Evolutionary conservation across 257 asterid genomes (phyloP).

Genomic region (Solanum chiquidenum): DNA sequence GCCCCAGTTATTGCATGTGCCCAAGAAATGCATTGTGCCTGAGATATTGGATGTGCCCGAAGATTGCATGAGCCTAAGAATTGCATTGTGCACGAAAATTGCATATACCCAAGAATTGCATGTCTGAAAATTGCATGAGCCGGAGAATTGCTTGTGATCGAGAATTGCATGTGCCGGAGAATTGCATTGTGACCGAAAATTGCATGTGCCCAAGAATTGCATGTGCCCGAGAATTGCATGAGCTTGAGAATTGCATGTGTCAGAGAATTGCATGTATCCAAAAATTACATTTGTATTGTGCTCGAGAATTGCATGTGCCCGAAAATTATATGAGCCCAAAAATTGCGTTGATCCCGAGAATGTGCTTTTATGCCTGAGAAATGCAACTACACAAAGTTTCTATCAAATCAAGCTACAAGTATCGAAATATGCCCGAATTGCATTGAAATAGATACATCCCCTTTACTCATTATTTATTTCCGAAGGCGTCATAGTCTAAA

Average conservation of each 20-base stretch:
- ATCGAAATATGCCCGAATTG: background rate
- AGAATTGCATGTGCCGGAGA: background rate
- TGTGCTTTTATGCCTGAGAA: background rate
- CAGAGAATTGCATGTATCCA: background rate
- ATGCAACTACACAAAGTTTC: background rate
- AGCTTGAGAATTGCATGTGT: too few species aligned
- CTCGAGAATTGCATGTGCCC: background rate
- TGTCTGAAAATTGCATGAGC: background rate
- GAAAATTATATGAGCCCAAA: background rate
- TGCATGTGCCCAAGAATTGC: too few species aligned
- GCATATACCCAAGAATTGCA: background rate
- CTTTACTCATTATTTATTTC: background rate
- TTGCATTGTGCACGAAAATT: background rate
- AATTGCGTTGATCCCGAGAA: background rate
- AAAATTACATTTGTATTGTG: background rate
- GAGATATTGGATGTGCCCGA: background rate
- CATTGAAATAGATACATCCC: background rate
- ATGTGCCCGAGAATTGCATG: too few species aligned
- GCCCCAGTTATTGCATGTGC: background rate
- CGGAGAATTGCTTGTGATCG: too few species aligned
- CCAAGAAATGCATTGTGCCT: background rate
- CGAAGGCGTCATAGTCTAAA: background rate
- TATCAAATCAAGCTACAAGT: background rate
- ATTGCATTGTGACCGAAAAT: too few species aligned
- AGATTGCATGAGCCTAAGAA: background rate